These are phyloP conservation scores for Monosporozyma unispora DNA, from an alignment of 805 yeast species.

Conservation along the genomic window DNA sequence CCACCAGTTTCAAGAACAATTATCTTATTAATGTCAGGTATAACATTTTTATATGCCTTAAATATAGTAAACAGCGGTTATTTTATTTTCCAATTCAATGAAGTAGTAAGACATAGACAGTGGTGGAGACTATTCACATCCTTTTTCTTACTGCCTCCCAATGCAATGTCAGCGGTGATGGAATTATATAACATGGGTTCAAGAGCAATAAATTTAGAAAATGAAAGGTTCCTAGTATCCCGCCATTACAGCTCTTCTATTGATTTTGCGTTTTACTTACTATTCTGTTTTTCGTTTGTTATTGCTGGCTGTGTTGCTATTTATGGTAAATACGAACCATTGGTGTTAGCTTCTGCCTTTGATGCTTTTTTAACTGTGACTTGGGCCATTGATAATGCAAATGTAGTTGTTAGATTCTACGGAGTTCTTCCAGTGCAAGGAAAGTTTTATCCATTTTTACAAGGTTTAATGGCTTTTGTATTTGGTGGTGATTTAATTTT, in stretches of 20 bases:
- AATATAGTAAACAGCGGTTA: slow-evolving; percentile 23
- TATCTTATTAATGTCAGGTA: slow-evolving; percentile 38
- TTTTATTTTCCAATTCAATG: slow-evolving; percentile 15
- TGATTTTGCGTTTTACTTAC: slow-evolving; percentile 22
- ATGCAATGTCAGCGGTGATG: slow-evolving; percentile 20
- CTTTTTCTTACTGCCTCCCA: slow-evolving; percentile 17
- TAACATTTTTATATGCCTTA: slow-evolving; percentile 34
- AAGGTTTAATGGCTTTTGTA: slow-evolving; percentile 32
- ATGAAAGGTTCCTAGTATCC: slow-evolving; percentile 13
- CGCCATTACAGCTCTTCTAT: slow-evolving; percentile 9
- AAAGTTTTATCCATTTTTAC: slow-evolving; percentile 42
- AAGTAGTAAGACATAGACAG: slow-evolving; percentile 14
- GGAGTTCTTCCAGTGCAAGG: slow-evolving; percentile 46
- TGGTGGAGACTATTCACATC: slow-evolving; percentile 26
- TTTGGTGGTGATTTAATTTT: slow-evolving; percentile 38
- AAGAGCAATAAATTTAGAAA: slow-evolving; percentile 21
- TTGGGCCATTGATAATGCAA: slow-evolving; percentile 52
- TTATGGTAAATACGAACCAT: slow-evolving; percentile 7
- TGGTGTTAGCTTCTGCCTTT: slow-evolving; percentile 20
- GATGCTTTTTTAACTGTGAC: slow-evolving; percentile 39
- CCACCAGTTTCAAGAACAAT: slow-evolving; percentile 58
- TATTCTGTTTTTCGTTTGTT: slow-evolving; percentile 13
- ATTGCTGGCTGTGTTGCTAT: slow-evolving; percentile 5
- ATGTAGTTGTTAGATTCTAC: slow-evolving; percentile 45
- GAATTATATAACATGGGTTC: slow-evolving; percentile 23